Percentiles rank a stretch among this genome's conserved stretches.
phyloP scores from a whole-genome alignment of 2,329 filamentous ascomycete species.

The Corinectria fuckeliana region DNA sequence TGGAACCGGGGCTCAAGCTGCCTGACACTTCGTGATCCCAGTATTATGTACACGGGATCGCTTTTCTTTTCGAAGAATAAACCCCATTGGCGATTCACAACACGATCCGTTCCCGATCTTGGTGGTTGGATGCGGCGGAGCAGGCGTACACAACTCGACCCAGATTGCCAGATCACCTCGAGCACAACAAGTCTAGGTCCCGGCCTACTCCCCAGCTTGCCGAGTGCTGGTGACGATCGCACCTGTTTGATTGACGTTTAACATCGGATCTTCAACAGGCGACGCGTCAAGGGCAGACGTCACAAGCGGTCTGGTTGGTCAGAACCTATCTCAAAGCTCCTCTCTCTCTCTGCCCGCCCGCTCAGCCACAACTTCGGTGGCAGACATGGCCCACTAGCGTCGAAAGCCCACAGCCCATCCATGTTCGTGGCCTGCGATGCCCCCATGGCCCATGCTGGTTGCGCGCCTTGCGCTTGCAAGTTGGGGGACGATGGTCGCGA shows the following conservation, averaged over 20 bases:
- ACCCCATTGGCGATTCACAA: constrained; percentile 2
- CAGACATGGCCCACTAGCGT: constrained; percentile 4
- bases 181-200: constrained; percentile 1
- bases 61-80: no score
- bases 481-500: not conserved
- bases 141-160: constrained; percentile 7
- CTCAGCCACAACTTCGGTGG: constrained; percentile 17
- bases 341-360: constrained; percentile 6
- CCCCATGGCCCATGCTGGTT: constrained; percentile 5
- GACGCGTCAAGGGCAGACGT: constrained; percentile 26
- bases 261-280: constrained; percentile 9
- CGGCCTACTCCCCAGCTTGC: not conserved
- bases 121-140: constrained; percentile 1
- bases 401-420: not conserved
- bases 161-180: constrained; percentile 8
- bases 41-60: not conserved
- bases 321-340: not conserved
- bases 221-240: constrained; percentile 1
- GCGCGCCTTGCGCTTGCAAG: constrained; percentile 6
- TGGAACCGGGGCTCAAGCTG: constrained; percentile 23
- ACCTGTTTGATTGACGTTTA: constrained; percentile 3
- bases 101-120: not conserved
- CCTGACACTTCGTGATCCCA: no score
- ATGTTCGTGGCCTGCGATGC: constrained; percentile 4
- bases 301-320: constrained; percentile 20